These are phyloP conservation scores for Kuraishia borneana DNA, from an alignment of 805 yeast genomes.

Conservation along the genomic window DNA sequence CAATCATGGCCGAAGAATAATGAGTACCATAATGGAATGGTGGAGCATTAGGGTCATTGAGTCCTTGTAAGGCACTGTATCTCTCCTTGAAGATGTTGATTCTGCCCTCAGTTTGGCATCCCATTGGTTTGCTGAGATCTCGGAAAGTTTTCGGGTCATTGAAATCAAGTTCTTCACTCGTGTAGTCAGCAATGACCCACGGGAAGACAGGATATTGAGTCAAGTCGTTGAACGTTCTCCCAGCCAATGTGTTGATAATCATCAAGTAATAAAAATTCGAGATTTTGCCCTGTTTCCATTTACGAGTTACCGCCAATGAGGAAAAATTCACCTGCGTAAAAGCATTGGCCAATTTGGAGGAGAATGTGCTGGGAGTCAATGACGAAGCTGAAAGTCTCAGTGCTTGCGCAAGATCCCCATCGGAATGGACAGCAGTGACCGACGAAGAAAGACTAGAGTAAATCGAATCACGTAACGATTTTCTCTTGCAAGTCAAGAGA, in stretches of 20 bases:
- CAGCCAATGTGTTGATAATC: constrained; percentile 75
- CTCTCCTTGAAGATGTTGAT: constrained; percentile 58
- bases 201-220: constrained; percentile 92
- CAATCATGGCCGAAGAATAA: constrained; percentile 91
- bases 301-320: constrained; percentile 41
- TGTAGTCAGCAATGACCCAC: constrained; percentile 80
- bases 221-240: constrained; percentile 78
- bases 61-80: constrained; percentile 55
- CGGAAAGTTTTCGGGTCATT: constrained; percentile 50
- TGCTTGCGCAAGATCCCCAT: constrained; percentile 42
- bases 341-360: constrained; percentile 32
- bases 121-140: constrained; percentile 84
- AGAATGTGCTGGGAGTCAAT: constrained; percentile 13
- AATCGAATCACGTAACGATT: constrained; percentile 43
- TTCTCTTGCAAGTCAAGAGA: constrained; percentile 51
- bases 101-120: constrained; percentile 61
- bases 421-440: constrained; percentile 39
- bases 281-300: constrained; percentile 70
- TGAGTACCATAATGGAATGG: constrained; percentile 92
- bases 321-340: constrained; percentile 24
- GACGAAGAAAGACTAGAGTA: constrained; percentile 35
- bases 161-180: constrained; percentile 60
- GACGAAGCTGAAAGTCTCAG: constrained; percentile 18
- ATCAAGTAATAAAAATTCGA: constrained; percentile 78
- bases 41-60: constrained; percentile 48